These are phyloP conservation scores for Coelastrella sp. DNA, from an alignment of 139 green algal genomes.

Conservation along the genomic window DNA sequence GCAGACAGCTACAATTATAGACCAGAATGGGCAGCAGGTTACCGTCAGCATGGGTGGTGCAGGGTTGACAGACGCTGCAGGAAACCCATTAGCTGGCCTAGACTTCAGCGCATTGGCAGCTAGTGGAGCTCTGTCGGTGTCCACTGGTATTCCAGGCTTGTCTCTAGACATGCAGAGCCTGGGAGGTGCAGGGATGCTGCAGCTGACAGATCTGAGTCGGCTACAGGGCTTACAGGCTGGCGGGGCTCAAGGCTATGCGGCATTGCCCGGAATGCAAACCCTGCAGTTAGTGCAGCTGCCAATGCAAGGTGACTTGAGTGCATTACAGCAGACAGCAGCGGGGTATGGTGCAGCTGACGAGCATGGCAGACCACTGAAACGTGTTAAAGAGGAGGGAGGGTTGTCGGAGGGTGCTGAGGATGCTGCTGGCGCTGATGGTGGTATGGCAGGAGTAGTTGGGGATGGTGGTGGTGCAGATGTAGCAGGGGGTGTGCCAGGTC, in stretches of 20 bases:
- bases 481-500: neutral
- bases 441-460: neutral
- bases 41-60: neutral
- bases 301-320: slow-evolving; percentile 5
- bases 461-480: neutral
- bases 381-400: neutral
- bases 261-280: neutral
- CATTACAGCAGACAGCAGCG: neutral
- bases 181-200: slow-evolving; percentile 22
- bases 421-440: neutral
- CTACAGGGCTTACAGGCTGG: slow-evolving; percentile 19
- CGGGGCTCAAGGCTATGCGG: slow-evolving; percentile 18
- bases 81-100: neutral
- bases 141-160: neutral
- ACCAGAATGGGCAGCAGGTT: neutral
- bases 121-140: neutral
- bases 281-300: slow-evolving; percentile 41
- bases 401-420: neutral
- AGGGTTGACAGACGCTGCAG: neutral
- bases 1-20: neutral
- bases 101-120: neutral
- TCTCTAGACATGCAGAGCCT: neutral
- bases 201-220: slow-evolving; percentile 19
- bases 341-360: neutral
- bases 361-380: neutral